Percentiles rank a stretch among this genome's conserved stretches.
These are phyloP conservation scores for Lyophyllum semitale DNA, from an alignment of 768 basidiomycete species.

Conservation along the genomic window DNA sequence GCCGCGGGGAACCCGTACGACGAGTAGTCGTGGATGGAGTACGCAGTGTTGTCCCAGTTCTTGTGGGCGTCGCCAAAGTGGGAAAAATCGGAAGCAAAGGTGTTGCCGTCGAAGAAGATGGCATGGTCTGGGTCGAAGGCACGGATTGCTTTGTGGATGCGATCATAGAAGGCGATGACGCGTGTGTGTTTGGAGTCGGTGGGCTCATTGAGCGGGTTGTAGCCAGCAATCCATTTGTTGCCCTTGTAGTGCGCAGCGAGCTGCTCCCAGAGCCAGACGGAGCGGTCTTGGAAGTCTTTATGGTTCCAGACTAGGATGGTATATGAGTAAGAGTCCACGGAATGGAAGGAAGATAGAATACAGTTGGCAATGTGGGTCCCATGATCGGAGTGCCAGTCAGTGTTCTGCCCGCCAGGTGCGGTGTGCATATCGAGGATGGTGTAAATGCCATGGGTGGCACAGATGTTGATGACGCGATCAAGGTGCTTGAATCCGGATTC, in stretches of 20 bases:
- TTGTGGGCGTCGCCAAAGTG: constrained; percentile 65
- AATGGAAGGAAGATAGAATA: constrained; percentile 13
- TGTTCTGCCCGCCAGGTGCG: constrained; percentile 73
- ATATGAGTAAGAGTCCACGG: background rate
- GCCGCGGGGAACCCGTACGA: constrained; percentile 70
- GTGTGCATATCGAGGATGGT: constrained; percentile 84
- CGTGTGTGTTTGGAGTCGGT: constrained; percentile 69
- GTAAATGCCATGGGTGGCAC: constrained; percentile 75
- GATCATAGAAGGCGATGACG: constrained; percentile 67
- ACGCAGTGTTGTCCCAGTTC: constrained; percentile 71
- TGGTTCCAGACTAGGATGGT: constrained; percentile 66
- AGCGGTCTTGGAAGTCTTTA: constrained; percentile 83
- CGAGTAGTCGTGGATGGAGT: constrained; percentile 80
- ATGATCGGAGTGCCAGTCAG: constrained; percentile 80
- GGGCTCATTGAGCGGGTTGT: constrained; percentile 85
- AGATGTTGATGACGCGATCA: constrained; percentile 76
- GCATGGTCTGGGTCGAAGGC: constrained; percentile 67
- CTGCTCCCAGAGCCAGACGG: constrained; percentile 76
- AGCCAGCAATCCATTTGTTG: constrained; percentile 85
- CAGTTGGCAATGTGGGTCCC: constrained; percentile 69
- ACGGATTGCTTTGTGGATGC: constrained; percentile 71
- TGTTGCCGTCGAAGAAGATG: constrained; percentile 85
- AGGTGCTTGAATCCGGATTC: constrained; percentile 78
- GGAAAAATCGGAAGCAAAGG: constrained; percentile 79
- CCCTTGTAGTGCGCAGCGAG: constrained; percentile 74